Base-by-base conservation (phyloP, 2,329 filamentous ascomycete species). In the Aspergillus novofumigatus region DNA sequence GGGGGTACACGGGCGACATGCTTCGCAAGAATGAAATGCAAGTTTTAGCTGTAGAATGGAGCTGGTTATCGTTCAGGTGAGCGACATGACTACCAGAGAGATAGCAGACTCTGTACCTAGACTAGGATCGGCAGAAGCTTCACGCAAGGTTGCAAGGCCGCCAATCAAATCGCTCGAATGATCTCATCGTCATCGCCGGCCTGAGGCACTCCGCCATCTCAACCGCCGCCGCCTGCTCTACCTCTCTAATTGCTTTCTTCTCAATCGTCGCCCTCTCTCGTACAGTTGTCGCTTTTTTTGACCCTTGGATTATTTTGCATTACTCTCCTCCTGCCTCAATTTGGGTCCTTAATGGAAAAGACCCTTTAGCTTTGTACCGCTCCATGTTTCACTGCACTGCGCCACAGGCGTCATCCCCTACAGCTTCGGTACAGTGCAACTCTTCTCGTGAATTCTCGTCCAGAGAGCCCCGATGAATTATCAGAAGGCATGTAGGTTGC, bases 351-450 rank as follows among this genome's bases (percentile, higher is more conserved):
- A n/a, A 52, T 56, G 54, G 41, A 51, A 25, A 47, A 25, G 28
- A 26, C 49, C 28, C 45, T 51, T 41, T 21, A 32, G 49, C 26
- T 38, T 49, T 42, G 29, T 42, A 41, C 47, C 58, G 54, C 55
- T 58, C 52, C 54, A 62, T 63, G 62, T 59, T 58, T 58, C 59
- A 63, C 57, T 49, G 44, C 52, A 53, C 54, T 54, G 56, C 56
- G 59, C 58, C 57, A 60, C 57, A 49, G 56, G 51, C 57, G 50
- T 57, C 57, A 58, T 54, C 60, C 44, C 21, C 35, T 44, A 47
- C 42, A 48, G 21, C 53, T 52, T 48, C 48, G 29, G 20, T 53
- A 29, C 25, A 32, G 21, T 50, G 51, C 41, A 47, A 49, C 48
- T 52, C 55, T 25, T 10, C 38, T 20, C n/a, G 17, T 23, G 49